Percentiles rank a stretch among this genome's conserved stretches.
phyloP scores from a whole-genome alignment of 352 stramenopile species.

The Phytopythium delawarense region DNA sequence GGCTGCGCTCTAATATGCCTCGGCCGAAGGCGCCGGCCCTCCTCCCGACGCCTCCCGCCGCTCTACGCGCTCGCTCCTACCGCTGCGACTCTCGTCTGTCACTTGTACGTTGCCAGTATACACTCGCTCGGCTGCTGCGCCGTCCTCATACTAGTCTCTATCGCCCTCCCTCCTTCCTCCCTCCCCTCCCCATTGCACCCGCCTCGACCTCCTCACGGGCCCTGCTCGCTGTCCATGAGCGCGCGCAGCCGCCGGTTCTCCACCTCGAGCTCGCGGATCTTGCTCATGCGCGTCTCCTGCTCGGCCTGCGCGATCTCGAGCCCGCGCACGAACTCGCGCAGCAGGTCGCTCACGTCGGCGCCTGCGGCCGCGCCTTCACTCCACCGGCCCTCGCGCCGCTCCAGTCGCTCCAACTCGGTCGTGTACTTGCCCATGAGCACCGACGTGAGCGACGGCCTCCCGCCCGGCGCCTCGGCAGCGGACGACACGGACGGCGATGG shows the following conservation, averaged over 20 bases:
- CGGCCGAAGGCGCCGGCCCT: neutral
- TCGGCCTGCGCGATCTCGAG: slow-evolving; percentile 70
- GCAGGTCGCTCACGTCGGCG: slow-evolving; percentile 34
- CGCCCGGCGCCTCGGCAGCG: neutral
- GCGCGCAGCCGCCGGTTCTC: slow-evolving; percentile 56
- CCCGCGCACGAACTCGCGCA: slow-evolving; percentile 66
- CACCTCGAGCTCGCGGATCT: slow-evolving; percentile 64
- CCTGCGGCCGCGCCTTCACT: slow-evolving; percentile 10
- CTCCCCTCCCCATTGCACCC: neutral
- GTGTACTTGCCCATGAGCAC: slow-evolving; percentile 64
- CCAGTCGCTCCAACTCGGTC: slow-evolving; percentile 40
- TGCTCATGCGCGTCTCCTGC: slow-evolving; percentile 69
- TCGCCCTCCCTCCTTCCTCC: neutral
- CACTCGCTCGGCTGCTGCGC: neutral
- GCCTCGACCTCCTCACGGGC: neutral
- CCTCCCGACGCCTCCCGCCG: neutral
- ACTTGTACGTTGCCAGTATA: slow-evolving; percentile 5
- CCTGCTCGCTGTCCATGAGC: slow-evolving; percentile 21
- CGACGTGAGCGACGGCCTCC: slow-evolving; percentile 41
- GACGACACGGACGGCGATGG: neutral
- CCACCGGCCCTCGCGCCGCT: slow-evolving; percentile 34
- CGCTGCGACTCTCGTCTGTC: neutral
- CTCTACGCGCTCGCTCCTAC: neutral
- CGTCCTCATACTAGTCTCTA: slow-evolving; percentile 6
- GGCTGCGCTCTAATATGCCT: neutral